These are phyloP conservation scores for Lachancea fermentati DNA, from an alignment of 805 yeast genomes.

Conservation along the genomic window DNA sequence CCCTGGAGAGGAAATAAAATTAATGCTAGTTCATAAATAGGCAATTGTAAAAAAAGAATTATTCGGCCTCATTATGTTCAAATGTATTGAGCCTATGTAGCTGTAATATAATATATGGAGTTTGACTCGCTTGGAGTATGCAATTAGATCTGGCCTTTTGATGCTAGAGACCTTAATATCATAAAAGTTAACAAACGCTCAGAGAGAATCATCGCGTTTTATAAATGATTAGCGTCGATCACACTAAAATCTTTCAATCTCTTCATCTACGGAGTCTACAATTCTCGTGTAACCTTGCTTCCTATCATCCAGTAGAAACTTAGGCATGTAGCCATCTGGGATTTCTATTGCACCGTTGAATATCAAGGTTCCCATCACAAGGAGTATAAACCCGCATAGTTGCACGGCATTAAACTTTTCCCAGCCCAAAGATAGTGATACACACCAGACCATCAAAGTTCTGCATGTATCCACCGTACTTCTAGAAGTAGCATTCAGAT, in stretches of 20 bases:
- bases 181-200: too few species aligned
- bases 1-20: not conserved
- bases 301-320: constrained; percentile 35
- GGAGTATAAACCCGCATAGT: constrained; percentile 52
- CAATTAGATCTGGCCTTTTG: too few species aligned
- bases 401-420: constrained; percentile 61
- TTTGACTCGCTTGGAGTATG: too few species aligned
- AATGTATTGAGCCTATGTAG: too few species aligned
- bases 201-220: too few species aligned
- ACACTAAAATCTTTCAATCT: constrained; percentile 35
- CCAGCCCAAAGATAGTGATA: constrained; percentile 70
- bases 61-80: too few species aligned
- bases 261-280: constrained; percentile 37
- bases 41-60: not conserved
- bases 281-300: constrained; percentile 20
- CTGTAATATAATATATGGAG: too few species aligned
- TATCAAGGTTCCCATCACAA: constrained; percentile 67
- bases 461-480: constrained; percentile 76
- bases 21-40: not conserved
- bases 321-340: constrained; percentile 43
- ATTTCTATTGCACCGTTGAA: constrained; percentile 66
- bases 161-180: too few species aligned
- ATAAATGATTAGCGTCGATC: too few species aligned
- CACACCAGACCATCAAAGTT: constrained; percentile 68
- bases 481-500: constrained; percentile 68